Evolutionary conservation across 129 eudicot genomes (phyloP), one percentile per base, ranked within the genome.

Genomic region (Tagetes erecta): DNA sequence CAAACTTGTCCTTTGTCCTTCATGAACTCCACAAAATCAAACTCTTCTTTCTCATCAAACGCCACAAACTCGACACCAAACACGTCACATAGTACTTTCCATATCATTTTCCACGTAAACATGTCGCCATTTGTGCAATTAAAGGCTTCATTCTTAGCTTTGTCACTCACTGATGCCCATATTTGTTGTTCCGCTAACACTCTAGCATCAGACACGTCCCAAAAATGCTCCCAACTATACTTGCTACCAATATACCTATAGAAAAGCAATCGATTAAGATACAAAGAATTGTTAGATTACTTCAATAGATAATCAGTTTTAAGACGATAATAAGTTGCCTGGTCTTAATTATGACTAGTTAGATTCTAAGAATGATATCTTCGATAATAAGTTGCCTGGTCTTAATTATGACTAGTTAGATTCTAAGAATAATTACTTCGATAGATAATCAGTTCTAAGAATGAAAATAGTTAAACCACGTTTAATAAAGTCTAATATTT

Each of bases 111-210:
- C 84, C 84, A 81, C 3, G 80, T 75, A 37, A 81, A 70, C 55
- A 81, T 57, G 20, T 81, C 84, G 3, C 81, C 84, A 13, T 81
- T 81, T 0, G 84, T 81, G 49, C 80, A 80, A 12, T 75, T 80
- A 58, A 80, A 80, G 1, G 84, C 77, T 63, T 80, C 62, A 36
- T 80, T 80, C 69, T 51, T 80, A 3, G 84, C 84, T 1, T 47
- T 62, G 10, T 69, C 39, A 0, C 80, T 69, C 3, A 44, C 50
- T 0, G 80, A 70, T n/a, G 77, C 84, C 80, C 84, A 80, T 40
- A 75, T 59, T 2, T 80, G 84, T 34, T 80, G 84, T 14, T 69
- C 80, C 1, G 80, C 84, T 62, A 80, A 14, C 9, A 80, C 77
- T 6, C 76, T 64, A 20, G 84, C 66, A 63, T 80, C 84, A 0